Conservation (phyloP, 352 stramenopile genomes). For the Stephanocyclus meneghinianus region DNA sequence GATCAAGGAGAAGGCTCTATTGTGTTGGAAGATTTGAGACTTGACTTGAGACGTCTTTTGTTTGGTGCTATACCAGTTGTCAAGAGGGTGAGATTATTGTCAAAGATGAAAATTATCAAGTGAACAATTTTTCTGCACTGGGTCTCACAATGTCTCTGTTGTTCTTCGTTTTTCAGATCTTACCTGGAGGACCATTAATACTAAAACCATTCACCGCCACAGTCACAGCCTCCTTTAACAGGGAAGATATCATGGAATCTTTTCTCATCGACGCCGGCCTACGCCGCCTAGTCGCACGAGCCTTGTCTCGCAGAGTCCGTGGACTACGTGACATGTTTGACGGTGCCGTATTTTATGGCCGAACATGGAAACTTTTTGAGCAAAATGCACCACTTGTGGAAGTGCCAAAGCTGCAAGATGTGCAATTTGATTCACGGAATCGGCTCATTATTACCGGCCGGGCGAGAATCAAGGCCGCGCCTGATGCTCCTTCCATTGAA, state of each 20-base stretch:
- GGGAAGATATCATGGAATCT: constrained; percentile 78
- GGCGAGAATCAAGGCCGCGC: constrained; percentile 62
- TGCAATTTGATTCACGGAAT: constrained; percentile 76
- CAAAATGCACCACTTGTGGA: constrained; percentile 74
- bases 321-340: constrained; percentile 76
- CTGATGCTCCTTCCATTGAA: constrained; percentile 62
- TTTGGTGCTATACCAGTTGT: constrained; percentile 75
- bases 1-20: constrained; percentile 70
- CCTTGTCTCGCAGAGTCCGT: constrained; percentile 64
- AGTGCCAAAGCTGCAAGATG: constrained; percentile 68
- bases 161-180: constrained; percentile 44
- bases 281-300: constrained; percentile 64
- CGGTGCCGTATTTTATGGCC: constrained; percentile 77
- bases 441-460: constrained; percentile 78
- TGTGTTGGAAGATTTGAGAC: constrained; percentile 69
- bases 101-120: not conserved
- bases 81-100: constrained; percentile 45
- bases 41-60: constrained; percentile 74
- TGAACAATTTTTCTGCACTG: constrained; percentile 1
- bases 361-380: constrained; percentile 73
- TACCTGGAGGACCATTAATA: constrained; percentile 75
- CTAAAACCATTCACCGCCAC: constrained; percentile 78
- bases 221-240: constrained; percentile 72
- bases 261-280: constrained; percentile 73
- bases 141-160: not conserved